A percentile compares a stretch with the other conserved stretches of the same genome.
Conservation (phyloP, 2,329 filamentous ascomycete species). For the Colletotrichum neosansevieriae region DNA sequence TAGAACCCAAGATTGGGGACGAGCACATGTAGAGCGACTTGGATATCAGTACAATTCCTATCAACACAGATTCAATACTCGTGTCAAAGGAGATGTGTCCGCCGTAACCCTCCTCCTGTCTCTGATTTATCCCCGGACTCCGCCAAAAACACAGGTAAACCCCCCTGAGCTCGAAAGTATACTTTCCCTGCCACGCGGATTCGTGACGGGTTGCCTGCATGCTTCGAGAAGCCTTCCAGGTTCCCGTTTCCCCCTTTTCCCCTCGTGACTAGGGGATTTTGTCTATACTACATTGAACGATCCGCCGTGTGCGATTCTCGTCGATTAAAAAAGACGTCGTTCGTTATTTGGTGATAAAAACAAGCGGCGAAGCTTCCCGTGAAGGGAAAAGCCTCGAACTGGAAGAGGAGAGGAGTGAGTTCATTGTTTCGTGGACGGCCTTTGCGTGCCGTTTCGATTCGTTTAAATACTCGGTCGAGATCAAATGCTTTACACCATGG, state of each 20-base stretch:
- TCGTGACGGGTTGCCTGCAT: background rate
- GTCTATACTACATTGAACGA: conserved; percentile 40
- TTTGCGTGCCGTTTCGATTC: conserved; percentile 16
- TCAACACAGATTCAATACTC: conserved; percentile 28
- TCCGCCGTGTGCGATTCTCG: conserved; percentile 16
- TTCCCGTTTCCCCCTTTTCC: no score
- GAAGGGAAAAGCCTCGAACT: background rate
- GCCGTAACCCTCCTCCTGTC: conserved; percentile 8
- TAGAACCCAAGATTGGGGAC: background rate
- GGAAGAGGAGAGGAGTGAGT: conserved; percentile 39
- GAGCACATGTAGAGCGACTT: background rate
- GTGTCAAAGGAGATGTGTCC: conserved; percentile 19
- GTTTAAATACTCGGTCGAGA: background rate
- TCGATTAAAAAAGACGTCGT: conserved; percentile 21
- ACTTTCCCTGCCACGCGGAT: background rate
- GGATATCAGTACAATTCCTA: conserved; percentile 38
- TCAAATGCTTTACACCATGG: conserved; percentile 46
- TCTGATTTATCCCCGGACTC: conserved; percentile 12
- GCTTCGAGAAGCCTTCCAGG: no score
- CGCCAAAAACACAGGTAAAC: background rate
- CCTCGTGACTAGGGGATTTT: conserved; percentile 9
- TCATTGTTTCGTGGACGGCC: conserved; percentile 4
- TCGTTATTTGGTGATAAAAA: conserved; percentile 25
- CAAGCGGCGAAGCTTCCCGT: conserved; percentile 13
- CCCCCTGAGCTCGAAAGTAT: background rate